Evolutionary conservation across 352 stramenopile species (phyloP).

Genomic region (Salisapilia sapeloensis): DNA sequence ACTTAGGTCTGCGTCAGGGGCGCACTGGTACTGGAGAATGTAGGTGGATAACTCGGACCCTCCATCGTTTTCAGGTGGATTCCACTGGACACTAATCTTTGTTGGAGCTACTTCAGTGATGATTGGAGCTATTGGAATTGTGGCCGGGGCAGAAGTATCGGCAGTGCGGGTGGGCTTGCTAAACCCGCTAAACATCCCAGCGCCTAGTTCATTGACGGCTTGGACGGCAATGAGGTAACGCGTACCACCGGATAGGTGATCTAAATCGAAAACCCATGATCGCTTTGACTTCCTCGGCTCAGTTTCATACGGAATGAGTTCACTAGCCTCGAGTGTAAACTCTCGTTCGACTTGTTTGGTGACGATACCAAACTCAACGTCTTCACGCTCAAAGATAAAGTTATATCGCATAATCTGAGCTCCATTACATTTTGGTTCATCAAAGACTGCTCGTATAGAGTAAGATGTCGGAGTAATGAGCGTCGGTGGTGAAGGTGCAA

Average conservation of each 20-base stretch:
- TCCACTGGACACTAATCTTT: conserved; percentile 19
- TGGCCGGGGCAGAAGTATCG: conserved; percentile 13
- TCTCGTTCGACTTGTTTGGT: conserved; percentile 21
- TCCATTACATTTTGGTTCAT: conserved; percentile 28
- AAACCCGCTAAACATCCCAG: conserved; percentile 13
- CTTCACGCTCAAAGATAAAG: conserved; percentile 24
- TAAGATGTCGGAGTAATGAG: conserved; percentile 16
- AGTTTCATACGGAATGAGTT: conserved; percentile 7
- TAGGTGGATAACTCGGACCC: conserved; percentile 21
- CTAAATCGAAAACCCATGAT: conserved; percentile 6
- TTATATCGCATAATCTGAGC: conserved; percentile 23
- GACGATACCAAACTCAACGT: conserved; percentile 36
- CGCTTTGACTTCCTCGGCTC: not conserved
- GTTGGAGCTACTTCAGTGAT: conserved; percentile 25
- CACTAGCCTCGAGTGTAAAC: conserved; percentile 6
- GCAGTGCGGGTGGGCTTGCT: conserved; percentile 21
- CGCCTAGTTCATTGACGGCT: conserved; percentile 26
- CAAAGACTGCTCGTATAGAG: conserved; percentile 17
- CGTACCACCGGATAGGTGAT: conserved; percentile 17
- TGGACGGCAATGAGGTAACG: conserved; percentile 29
- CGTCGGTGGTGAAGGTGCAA: conserved; percentile 7
- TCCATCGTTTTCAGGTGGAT: conserved; percentile 23
- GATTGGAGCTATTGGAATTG: conserved; percentile 9
- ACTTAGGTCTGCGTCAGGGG: conserved; percentile 2
- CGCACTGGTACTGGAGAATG: conserved; percentile 40